Conservation (phyloP, 176 grass and related monocot genomes). For the Leersia perrieri region DNA sequence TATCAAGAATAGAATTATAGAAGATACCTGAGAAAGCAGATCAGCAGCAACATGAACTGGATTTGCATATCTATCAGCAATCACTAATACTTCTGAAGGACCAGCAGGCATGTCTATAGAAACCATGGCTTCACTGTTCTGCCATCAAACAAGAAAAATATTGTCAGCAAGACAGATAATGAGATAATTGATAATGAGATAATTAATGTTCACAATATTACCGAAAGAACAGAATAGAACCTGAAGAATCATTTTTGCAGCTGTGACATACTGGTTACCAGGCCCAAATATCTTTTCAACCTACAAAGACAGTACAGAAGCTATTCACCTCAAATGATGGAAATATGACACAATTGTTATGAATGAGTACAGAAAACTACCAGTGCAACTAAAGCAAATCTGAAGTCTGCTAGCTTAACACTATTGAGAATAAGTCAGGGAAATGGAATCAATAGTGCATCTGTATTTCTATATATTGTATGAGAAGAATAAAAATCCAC, state of each 20-base stretch:
- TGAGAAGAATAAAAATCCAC: background rate
- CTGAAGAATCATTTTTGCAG: slow-evolving; percentile 99
- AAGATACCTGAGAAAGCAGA: slow-evolving; percentile 88
- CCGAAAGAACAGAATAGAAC: slow-evolving; percentile 38
- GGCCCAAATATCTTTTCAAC: slow-evolving; percentile 98
- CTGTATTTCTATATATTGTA: background rate
- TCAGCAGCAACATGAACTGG: slow-evolving; percentile 91
- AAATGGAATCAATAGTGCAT: background rate
- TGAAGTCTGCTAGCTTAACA: background rate
- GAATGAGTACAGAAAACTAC: background rate
- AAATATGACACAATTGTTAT: background rate
- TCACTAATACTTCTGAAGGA: slow-evolving; percentile 93
- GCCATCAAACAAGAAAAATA: slow-evolving; percentile 39
- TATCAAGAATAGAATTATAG: background rate
- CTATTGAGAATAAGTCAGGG: background rate
- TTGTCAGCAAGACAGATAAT: background rate
- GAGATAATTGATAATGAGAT: too few relatives aligned
- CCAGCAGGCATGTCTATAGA: slow-evolving; percentile 98
- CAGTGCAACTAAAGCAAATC: background rate
- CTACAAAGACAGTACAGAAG: slow-evolving; percentile 17
- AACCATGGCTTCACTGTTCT: slow-evolving; percentile 99
- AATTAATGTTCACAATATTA: background rate
- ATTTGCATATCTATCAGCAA: slow-evolving; percentile 81
- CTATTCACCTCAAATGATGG: background rate
- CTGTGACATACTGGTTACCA: slow-evolving; percentile 97